Base-by-base conservation (phyloP, 2,329 filamentous ascomycete species). In the Hypoxylon sp. region DNA sequence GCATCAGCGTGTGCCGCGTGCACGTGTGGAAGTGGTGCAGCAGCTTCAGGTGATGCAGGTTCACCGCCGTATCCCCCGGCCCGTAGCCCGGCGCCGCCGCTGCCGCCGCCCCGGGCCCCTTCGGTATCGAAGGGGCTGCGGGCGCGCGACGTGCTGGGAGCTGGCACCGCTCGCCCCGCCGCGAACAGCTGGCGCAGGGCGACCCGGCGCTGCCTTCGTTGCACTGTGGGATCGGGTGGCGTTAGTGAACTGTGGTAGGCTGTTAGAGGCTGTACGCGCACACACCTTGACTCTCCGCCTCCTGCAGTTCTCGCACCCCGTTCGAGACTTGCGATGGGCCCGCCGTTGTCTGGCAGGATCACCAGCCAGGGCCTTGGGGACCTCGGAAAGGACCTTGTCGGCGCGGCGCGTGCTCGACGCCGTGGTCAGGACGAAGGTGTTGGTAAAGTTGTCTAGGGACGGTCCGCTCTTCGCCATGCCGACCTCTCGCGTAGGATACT, bases 281-380 rank as follows among this genome's bases (percentile, higher is more conserved):
- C 40, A 13, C 27, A 68, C 67, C 49, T 68, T 68, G 6, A 69
- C 64, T n/a, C 66, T 56, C 17, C 67, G 61, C 40, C 54, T 64
- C 42, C 55, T 66, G 45, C 67, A 69, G 17, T 59, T 69, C 13
- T 61, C 58, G 26, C 66, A 68, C 1, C 67, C 67, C 5, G 38
- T 33, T 23, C 48, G 54, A 4, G 66, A 69, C 31, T 69, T 69
- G 4, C 37, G 54, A 21, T 69, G 67, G 13, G 55, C 42, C 4
- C 64, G 59, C 17, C 67, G 55, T 38, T 60, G 59, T 23, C 58
- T 52, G 0, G 38, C 40, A 13, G 55, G 62, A 42, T 65, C 59
- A 11, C 21, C 9, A 27, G 15, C 55, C 18, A 67, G 29, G 8
- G 54, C 52, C 33, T 67, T 64, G 5, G 66, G 65, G 40, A 67